A percentile compares a stretch with the other conserved stretches of the same genome.
These are phyloP conservation scores for Lecanicillium sp. DNA, from an alignment of 2,329 filamentous ascomycete genomes.

Conservation along the genomic window DNA sequence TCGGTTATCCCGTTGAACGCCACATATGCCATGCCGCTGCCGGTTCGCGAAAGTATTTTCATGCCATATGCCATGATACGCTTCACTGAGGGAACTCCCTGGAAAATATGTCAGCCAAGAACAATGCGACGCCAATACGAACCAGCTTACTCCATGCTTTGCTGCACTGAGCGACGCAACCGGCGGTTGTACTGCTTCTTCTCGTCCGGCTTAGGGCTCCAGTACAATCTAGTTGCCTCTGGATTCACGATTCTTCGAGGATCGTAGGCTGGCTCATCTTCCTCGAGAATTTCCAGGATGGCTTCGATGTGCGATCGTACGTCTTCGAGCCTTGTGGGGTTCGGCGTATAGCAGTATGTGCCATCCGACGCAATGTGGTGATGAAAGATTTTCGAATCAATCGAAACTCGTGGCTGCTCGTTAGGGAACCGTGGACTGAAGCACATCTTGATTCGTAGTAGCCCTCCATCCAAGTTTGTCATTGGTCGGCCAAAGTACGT, in stretches of 20 bases:
- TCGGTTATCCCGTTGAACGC: constrained; percentile 2
- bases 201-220: constrained; percentile 65
- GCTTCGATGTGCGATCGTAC: constrained; percentile 76
- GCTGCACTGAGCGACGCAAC: constrained; percentile 69
- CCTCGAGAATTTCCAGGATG: constrained; percentile 75
- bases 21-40: background rate
- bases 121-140: background rate
- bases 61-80: background rate
- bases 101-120: background rate
- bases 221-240: constrained; percentile 79
- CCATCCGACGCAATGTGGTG: constrained; percentile 76
- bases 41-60: background rate
- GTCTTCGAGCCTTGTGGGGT: constrained; percentile 57
- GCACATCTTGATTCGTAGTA: constrained; percentile 72
- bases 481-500: constrained; percentile 88
- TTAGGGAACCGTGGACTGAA: constrained; percentile 83
- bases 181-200: constrained; percentile 79
- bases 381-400: constrained; percentile 80
- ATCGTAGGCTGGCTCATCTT: constrained; percentile 82
- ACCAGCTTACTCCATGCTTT: constrained; percentile 51
- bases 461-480: constrained; percentile 86
- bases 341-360: constrained; percentile 73
- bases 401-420: constrained; percentile 75
- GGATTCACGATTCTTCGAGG: constrained; percentile 80
- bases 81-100: constrained; percentile 26